phyloP scores from a whole-genome alignment of 106 monocot species.

The Phalaenopsis equestris region DNA sequence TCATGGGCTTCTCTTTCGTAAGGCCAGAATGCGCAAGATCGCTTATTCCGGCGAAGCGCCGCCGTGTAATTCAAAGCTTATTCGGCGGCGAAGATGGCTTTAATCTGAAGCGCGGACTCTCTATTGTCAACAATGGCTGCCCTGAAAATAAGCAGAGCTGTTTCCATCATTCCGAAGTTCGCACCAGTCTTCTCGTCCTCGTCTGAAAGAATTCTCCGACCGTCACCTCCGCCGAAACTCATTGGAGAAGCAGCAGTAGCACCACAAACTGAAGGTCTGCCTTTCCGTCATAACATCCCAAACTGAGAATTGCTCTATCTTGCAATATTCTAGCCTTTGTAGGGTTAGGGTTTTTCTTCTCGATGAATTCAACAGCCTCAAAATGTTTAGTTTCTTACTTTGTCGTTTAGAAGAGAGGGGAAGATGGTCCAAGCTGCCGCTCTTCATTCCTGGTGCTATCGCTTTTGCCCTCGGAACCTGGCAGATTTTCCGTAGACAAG shows the following conservation, averaged over 20 bases:
- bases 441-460: conserved; percentile 85
- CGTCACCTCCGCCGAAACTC: conserved; percentile 1
- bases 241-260: conserved; percentile 4
- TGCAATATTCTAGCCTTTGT: neutral
- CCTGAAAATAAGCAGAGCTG: neutral
- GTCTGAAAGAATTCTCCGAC: neutral
- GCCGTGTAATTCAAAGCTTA: neutral
- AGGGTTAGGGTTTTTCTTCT: conserved; percentile 1
- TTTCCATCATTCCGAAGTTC: neutral
- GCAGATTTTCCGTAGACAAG: conserved; percentile 81
- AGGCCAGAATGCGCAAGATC: too few relatives aligned
- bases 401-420: conserved; percentile 35
- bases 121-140: conserved; percentile 1
- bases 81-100: neutral
- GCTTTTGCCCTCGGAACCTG: conserved; percentile 91
- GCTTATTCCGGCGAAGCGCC: too few relatives aligned
- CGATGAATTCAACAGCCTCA: neutral
- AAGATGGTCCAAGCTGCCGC: conserved; percentile 50
- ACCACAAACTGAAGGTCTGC: conserved; percentile 23
- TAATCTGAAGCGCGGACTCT: neutral
- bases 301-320: neutral
- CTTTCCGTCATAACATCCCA: neutral
- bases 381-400: neutral
- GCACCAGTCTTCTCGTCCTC: conserved; percentile 4
- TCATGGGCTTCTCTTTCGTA: too few relatives aligned